Evolutionary conservation across 257 asterid genomes (phyloP).

Genomic region (Solanum paucissectum): DNA sequence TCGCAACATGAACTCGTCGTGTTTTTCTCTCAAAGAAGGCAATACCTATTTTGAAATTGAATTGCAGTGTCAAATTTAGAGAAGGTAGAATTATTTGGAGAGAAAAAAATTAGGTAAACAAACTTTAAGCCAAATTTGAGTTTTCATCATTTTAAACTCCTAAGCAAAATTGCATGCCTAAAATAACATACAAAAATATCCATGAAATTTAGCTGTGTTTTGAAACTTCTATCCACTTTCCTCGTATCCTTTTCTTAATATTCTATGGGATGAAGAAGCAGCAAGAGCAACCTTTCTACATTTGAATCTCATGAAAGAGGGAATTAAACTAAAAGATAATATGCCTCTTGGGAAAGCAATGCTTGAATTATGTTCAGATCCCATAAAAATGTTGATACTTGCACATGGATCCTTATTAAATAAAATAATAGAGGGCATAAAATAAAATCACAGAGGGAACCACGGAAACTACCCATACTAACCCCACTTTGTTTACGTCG

Average conservation of each 20-base stretch:
- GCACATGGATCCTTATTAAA: background rate
- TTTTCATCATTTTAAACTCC: background rate
- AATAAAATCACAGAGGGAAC: background rate
- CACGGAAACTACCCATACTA: background rate
- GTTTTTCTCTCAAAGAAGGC: constrained; percentile 79
- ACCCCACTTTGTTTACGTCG: background rate
- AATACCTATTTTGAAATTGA: constrained; percentile 32
- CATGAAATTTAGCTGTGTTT: background rate
- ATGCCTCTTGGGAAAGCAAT: background rate
- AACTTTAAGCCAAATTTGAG: background rate
- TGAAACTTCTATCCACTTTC: background rate
- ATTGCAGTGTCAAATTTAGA: background rate
- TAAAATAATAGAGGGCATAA: background rate
- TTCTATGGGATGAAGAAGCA: background rate
- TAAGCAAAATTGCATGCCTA: background rate
- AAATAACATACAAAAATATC: background rate
- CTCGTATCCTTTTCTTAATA: background rate
- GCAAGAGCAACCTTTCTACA: background rate
- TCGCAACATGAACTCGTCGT: constrained; percentile 88
- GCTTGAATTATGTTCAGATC: background rate
- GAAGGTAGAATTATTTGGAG: background rate
- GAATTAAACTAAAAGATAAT: background rate
- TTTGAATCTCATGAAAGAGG: background rate
- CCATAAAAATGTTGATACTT: background rate
- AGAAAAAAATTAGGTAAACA: background rate